These are phyloP conservation scores for Mortierella sp. DNA, from an alignment of 371 early-diverging fungal genomes.

Conservation along the genomic window DNA sequence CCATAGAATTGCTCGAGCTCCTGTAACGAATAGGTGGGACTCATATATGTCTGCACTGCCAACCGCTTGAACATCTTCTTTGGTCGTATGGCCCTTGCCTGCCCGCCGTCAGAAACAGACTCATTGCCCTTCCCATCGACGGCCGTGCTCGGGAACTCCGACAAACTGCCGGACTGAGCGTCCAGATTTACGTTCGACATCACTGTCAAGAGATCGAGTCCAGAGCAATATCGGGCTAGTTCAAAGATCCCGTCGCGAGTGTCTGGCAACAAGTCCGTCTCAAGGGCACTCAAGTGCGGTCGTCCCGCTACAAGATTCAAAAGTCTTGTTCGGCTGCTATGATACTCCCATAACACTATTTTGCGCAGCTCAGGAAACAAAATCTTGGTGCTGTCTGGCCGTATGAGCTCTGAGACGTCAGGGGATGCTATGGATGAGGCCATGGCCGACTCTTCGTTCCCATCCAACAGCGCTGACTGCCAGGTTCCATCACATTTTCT, in stretches of 20 bases:
- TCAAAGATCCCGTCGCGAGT: not conserved
- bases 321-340: not conserved
- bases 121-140: not conserved
- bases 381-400: not conserved
- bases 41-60: conserved; percentile 16
- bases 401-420: not conserved
- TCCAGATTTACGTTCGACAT: not conserved
- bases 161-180: not conserved
- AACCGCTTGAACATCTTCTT: conserved; percentile 17
- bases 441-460: too few species aligned
- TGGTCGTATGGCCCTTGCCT: not conserved
- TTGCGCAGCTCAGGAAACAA: conserved; percentile 9
- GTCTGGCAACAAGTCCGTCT: not conserved
- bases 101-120: not conserved
- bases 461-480: too few species aligned
- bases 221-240: not conserved
- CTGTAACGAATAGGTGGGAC: not conserved
- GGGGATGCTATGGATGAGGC: too few species aligned
- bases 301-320: conserved; percentile 1
- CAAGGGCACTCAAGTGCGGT: not conserved
- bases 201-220: not conserved
- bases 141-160: not conserved
- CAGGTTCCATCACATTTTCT: not conserved
- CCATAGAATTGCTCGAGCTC: conserved; percentile 20
- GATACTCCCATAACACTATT: conserved; percentile 4